Conservation (phyloP, 768 basidiomycete genomes). For the Sarcodon sp. region DNA sequence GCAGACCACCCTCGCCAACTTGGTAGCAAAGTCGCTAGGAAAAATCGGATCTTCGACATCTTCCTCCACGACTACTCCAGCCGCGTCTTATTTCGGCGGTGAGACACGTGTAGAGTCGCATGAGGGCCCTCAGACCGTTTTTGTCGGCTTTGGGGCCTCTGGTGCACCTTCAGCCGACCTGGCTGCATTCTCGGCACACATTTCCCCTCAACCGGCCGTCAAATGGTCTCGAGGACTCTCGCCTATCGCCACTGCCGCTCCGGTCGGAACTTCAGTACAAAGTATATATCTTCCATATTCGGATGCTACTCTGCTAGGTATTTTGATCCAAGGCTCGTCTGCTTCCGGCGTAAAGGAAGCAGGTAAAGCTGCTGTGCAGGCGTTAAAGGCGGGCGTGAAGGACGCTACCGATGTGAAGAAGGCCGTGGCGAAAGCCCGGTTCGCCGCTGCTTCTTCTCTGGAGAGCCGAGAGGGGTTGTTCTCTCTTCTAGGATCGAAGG, state of each 20-base stretch:
- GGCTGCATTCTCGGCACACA: constrained; percentile 66
- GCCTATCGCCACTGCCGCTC: constrained; percentile 47
- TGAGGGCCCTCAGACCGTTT: constrained; percentile 58
- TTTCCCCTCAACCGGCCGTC: constrained; percentile 68
- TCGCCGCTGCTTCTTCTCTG: constrained; percentile 53
- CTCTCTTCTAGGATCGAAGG: constrained; percentile 50
- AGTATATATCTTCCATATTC: constrained; percentile 81
- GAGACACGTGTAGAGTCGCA: constrained; percentile 60
- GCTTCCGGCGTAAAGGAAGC: constrained; percentile 52
- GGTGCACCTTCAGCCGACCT: constrained; percentile 55
- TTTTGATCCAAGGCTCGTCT: constrained; percentile 63
- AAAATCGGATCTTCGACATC: constrained; percentile 20
- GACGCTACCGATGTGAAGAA: constrained; percentile 46
- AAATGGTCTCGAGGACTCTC: constrained; percentile 80
- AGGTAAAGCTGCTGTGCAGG: constrained; percentile 53
- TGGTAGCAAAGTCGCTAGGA: constrained; percentile 61
- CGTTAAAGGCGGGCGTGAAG: constrained; percentile 27
- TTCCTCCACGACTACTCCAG: constrained; percentile 21
- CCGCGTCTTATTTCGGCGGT: constrained; percentile 66
- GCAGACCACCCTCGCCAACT: constrained; percentile 49
- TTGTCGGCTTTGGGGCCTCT: constrained; percentile 80
- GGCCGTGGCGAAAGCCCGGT: constrained; percentile 84
- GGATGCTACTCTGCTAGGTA: constrained; percentile 80
- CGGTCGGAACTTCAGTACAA: constrained; percentile 50
- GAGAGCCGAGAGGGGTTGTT: constrained; percentile 65